Percentiles rank a stretch among this genome's conserved stretches.
Conservation (phyloP, 805 yeast species). For the Starmera amethionina region DNA sequence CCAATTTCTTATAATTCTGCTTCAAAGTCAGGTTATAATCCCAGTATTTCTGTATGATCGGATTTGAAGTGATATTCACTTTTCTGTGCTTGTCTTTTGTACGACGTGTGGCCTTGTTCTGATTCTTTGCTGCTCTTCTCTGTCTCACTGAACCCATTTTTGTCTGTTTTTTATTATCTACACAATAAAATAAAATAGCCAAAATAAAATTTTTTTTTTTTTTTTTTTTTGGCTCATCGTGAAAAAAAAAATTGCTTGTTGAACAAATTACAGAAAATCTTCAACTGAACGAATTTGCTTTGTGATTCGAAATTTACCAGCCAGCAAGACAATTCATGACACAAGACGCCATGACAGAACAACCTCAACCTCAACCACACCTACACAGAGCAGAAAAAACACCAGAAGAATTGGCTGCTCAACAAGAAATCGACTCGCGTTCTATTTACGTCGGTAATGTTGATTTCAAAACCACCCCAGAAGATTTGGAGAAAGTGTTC, state of each 20-base stretch:
- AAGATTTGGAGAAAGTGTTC: slow-evolving; percentile 38
- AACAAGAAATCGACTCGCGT: slow-evolving; percentile 38
- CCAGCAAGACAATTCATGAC: too few species aligned
- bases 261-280: too few species aligned
- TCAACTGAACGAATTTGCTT: too few species aligned
- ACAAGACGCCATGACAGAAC: not conserved
- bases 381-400: slow-evolving; percentile 9
- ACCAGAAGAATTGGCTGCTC: slow-evolving; percentile 21
- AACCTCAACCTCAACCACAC: not conserved
- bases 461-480: slow-evolving; percentile 38
- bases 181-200: too few species aligned
- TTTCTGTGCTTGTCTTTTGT: slow-evolving; percentile 61
- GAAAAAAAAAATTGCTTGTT: too few species aligned
- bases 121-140: slow-evolving; percentile 72
- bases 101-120: slow-evolving; percentile 61
- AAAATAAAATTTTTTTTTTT: too few species aligned
- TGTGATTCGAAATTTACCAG: too few species aligned
- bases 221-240: too few species aligned
- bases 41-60: slow-evolving; percentile 87
- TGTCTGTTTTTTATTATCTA: not conserved
- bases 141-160: slow-evolving; percentile 68
- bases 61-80: slow-evolving; percentile 57
- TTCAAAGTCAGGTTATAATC: slow-evolving; percentile 69
- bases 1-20: slow-evolving; percentile 81
- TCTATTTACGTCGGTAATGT: slow-evolving; percentile 48